Percentiles rank a stretch among this genome's conserved stretches.
Evolutionary conservation across 148 eudicot genomes (phyloP).

Genomic region (Camellia japonica): DNA sequence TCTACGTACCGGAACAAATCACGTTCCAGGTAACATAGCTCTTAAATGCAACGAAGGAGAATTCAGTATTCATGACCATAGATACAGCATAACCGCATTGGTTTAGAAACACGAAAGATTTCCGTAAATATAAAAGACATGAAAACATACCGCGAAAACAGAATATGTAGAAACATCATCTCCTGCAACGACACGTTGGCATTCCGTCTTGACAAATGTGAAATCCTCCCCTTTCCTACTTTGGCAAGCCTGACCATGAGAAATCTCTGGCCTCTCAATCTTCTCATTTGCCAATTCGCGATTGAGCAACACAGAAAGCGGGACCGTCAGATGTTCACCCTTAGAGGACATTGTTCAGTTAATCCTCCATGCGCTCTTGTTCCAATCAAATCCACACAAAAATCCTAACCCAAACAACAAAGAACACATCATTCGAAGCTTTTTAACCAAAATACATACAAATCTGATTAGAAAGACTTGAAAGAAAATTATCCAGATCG

Average conservation of each 20-base stretch:
- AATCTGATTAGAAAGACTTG: not conserved
- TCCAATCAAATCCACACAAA: not conserved
- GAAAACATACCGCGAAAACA: constrained; percentile 70
- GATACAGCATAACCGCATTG: not conserved
- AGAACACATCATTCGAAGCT: not conserved
- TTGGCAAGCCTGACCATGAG: constrained; percentile 72
- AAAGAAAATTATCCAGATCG: not conserved
- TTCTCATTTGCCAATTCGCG: constrained; percentile 83
- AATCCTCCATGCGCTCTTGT: constrained; percentile 9
- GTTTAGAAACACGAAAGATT: not conserved
- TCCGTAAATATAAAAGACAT: not conserved
- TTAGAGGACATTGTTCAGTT: constrained; percentile 60
- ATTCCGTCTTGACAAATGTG: constrained; percentile 75
- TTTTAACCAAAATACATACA: not conserved
- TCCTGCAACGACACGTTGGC: constrained; percentile 71
- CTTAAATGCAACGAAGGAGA: no score
- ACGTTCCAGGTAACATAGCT: no score
- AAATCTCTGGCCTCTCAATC: constrained; percentile 69
- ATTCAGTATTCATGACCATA: not conserved
- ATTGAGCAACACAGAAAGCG: constrained; percentile 79
- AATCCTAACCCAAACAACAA: constrained; percentile 9
- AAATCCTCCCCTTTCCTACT: constrained; percentile 96
- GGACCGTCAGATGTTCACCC: constrained; percentile 82
- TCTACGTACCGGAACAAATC: no score
- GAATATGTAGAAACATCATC: constrained; percentile 88